Percentiles rank a stretch among this genome's conserved stretches.
Conservation (phyloP, 345 rosid species). For the Brassica cretica region DNA sequence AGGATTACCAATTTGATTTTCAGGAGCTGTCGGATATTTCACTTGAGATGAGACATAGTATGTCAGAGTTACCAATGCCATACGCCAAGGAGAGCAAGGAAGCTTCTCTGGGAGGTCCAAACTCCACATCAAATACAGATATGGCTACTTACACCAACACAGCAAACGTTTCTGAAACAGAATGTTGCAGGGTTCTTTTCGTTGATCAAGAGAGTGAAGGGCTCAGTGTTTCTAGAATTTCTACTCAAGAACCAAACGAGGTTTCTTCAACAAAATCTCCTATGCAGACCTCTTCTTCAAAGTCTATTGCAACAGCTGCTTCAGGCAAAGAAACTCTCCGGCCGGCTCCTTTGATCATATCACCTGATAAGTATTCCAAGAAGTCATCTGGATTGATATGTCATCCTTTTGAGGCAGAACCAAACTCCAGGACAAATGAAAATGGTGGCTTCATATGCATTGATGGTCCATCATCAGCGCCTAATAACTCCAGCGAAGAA, state of each 20-base stretch:
- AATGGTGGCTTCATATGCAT: constrained; percentile 48
- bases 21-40: constrained; percentile 51
- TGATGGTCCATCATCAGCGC: too few species aligned
- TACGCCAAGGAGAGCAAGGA: constrained; percentile 48
- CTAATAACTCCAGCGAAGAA: constrained; percentile 43
- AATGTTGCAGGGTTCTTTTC: constrained; percentile 77
- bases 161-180: constrained; percentile 68
- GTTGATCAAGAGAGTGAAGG: constrained; percentile 58
- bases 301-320: constrained; percentile 44
- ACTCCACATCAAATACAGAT: constrained; percentile 45
- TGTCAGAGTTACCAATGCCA: constrained; percentile 50
- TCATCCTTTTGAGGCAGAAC: constrained; percentile 51
- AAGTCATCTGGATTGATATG: constrained; percentile 48
- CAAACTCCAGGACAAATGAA: constrained; percentile 42
- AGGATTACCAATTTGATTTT: constrained; percentile 54
- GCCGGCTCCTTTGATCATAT: constrained; percentile 45
- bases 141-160: constrained; percentile 43
- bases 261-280: constrained; percentile 26
- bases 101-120: constrained; percentile 43
- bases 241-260: constrained; percentile 27
- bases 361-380: constrained; percentile 46
- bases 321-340: constrained; percentile 51
- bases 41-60: constrained; percentile 51
- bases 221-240: constrained; percentile 49
- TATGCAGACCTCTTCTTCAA: constrained; percentile 50